phyloP scores from a whole-genome alignment of 176 grass and related monocot species.

The Eleusine indica region DNA sequence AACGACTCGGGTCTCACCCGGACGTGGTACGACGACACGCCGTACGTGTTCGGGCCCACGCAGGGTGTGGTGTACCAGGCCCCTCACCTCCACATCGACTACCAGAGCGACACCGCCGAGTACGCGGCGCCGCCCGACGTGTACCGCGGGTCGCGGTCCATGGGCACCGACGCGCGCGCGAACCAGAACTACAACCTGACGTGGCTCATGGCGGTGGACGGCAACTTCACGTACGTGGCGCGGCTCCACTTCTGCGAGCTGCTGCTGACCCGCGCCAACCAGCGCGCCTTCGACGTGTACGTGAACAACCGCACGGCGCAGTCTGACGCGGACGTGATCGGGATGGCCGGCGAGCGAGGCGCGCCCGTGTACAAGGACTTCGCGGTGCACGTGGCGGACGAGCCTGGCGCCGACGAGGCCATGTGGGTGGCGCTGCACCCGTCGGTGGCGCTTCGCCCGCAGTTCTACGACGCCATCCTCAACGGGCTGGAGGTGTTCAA shows the following conservation, averaged over 20 bases:
- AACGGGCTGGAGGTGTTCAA: constrained; percentile 90
- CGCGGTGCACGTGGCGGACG: constrained; percentile 44
- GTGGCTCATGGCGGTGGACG: constrained; percentile 64
- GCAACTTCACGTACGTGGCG: constrained; percentile 81
- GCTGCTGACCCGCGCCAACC: constrained; percentile 61
- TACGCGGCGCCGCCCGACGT: constrained; percentile 57
- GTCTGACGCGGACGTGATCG: constrained; percentile 63
- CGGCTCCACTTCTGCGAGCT: constrained; percentile 87
- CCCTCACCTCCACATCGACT: constrained; percentile 46
- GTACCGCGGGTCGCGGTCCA: constrained; percentile 64
- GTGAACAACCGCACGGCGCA: constrained; percentile 84
- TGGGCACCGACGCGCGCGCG: constrained; percentile 71
- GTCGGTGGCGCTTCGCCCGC: constrained; percentile 54
- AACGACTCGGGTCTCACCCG: constrained; percentile 70
- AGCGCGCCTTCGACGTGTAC: constrained; percentile 78
- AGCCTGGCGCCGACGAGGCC: constrained; percentile 39
- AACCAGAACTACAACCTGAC: constrained; percentile 86
- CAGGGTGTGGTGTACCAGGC: constrained; percentile 55
- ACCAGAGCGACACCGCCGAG: constrained; percentile 47
- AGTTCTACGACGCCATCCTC: constrained; percentile 75
- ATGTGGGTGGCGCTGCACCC: constrained; percentile 80
- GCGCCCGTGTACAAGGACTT: constrained; percentile 79
- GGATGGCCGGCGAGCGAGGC: constrained; percentile 50
- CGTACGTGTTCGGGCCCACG: constrained; percentile 55
- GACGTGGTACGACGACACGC: constrained; percentile 79